phyloP scores from a whole-genome alignment of 2,329 filamentous ascomycete genomes.

The Hymenoscyphus salicellus region DNA sequence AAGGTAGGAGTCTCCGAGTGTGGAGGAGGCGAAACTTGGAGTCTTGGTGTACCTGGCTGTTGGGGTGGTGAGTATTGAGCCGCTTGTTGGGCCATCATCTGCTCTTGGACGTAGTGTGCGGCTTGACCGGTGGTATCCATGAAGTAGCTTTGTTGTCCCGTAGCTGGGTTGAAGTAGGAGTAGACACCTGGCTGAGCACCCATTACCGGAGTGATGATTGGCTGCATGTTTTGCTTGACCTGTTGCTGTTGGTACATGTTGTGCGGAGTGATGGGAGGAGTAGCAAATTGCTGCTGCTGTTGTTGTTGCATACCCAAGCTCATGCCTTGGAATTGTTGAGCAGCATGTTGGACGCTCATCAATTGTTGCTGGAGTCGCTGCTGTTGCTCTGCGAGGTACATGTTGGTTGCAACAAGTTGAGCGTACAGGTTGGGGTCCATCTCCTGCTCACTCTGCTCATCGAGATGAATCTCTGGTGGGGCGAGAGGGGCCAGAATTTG shows the following conservation, averaged over 20 bases:
- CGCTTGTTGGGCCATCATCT: slow-evolving; percentile 31
- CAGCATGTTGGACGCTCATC: slow-evolving; percentile 75
- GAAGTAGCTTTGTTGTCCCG: slow-evolving; percentile 79
- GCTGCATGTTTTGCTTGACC: slow-evolving; percentile 37
- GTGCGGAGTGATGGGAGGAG: slow-evolving; percentile 50
- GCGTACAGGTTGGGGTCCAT: slow-evolving; percentile 86
- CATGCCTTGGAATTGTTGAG: slow-evolving; percentile 78
- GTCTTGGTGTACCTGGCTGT: slow-evolving; percentile 62
- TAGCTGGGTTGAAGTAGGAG: slow-evolving; percentile 79
- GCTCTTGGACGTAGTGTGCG: slow-evolving; percentile 40
- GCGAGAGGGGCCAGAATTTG: slow-evolving; percentile 83
- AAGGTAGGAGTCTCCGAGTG: slow-evolving; percentile 52
- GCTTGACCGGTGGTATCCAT: slow-evolving; percentile 46
- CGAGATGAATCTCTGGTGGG: slow-evolving; percentile 75
- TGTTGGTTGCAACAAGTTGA: slow-evolving; percentile 84
- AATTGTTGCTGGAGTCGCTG: slow-evolving; percentile 93
- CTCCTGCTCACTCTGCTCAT: slow-evolving; percentile 64
- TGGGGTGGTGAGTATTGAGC: slow-evolving; percentile 48
- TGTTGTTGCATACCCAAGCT: slow-evolving; percentile 54
- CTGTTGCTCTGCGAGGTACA: slow-evolving; percentile 91
- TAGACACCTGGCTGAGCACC: slow-evolving; percentile 72
- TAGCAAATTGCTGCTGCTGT: slow-evolving; percentile 42
- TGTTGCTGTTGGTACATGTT: slow-evolving; percentile 49
- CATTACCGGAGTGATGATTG: slow-evolving; percentile 50
- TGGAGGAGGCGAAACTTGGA: slow-evolving; percentile 82